Conservation (phyloP, 2,329 filamentous ascomycete species). For the Sporothrix phasma region DNA sequence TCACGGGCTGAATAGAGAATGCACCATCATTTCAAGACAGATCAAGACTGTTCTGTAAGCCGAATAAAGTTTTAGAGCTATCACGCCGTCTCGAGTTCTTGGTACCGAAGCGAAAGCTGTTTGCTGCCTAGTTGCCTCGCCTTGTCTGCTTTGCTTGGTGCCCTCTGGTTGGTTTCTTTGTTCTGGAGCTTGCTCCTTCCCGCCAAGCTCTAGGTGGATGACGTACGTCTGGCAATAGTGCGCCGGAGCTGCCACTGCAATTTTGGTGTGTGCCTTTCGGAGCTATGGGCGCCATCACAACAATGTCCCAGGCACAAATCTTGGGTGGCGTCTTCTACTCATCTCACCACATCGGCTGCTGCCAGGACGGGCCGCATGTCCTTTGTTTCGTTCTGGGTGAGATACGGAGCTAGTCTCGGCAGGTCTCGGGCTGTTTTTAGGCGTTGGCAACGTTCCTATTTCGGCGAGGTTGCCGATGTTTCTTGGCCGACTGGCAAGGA, state of each 20-base stretch:
- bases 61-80: too few species aligned
- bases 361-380: not conserved
- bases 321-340: not conserved
- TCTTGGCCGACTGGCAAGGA: too few species aligned
- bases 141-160: not conserved
- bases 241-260: not conserved
- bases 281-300: not conserved
- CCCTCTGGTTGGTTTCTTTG: not conserved
- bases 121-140: not conserved
- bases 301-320: not conserved
- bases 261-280: not conserved
- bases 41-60: too few species aligned
- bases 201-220: not conserved
- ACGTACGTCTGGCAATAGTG: slow-evolving; percentile 2
- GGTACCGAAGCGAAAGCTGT: too few species aligned
- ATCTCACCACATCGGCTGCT: not conserved
- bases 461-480: too few species aligned
- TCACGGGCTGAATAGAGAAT: not conserved
- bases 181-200: slow-evolving; percentile 1
- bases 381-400: not conserved
- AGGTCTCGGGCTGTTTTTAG: not conserved
- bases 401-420: not conserved
- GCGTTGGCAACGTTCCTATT: not conserved
- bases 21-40: too few species aligned
- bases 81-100: too few species aligned